Evolutionary conservation across 1,284 basidiomycete species (phyloP), one percentile per base, ranked within the genome.

Genomic region (Anthracocystis setariae): DNA sequence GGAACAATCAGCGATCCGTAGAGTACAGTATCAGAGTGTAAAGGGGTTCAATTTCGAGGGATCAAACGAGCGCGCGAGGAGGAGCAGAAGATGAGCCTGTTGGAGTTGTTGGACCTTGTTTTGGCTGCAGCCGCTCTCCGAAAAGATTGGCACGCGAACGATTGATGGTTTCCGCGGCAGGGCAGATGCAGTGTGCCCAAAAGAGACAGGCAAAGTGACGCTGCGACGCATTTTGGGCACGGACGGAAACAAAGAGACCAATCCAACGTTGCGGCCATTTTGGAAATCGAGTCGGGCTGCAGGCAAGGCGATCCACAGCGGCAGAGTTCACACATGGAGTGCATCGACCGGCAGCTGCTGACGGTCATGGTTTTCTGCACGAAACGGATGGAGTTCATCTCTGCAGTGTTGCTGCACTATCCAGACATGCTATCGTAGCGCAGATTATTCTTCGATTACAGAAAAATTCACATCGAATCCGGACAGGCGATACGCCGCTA

Each of bases 191-290:
- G 15, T n/a, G 23, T 5, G 33, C 33, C 46, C 24, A 37, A 27
- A 10, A 47, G 21, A 32, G 33, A 46, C 18, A 32, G 32, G 32
- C 33, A 48, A n/a, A 17, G 46, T 48, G 46, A 48, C 46, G 46
- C 46, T 48, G 15, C 33, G 18, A 35, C 8, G 43, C 33, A 46
- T 43, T 24, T 9, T 43, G 39, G 21, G 49, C 39, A 51, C 39
- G 40, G 49, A 51, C 25, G 32, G 27, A 5, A 29, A 29, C 29
- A 29, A 29, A 29, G n/a, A n/a, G n/a, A n/a, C n/a, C n/a, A n/a
- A n/a, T n/a, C n/a, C n/a, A n/a, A n/a, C n/a, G n/a, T n/a, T n/a
- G n/a, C n/a, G n/a, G n/a, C n/a, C n/a, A n/a, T n/a, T n/a, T n/a
- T n/a, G n/a, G n/a, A n/a, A n/a, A n/a, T n/a, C n/a, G n/a, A n/a